Conservation (phyloP, 257 asterid species). For the Oldenlandia corymbosa region DNA sequence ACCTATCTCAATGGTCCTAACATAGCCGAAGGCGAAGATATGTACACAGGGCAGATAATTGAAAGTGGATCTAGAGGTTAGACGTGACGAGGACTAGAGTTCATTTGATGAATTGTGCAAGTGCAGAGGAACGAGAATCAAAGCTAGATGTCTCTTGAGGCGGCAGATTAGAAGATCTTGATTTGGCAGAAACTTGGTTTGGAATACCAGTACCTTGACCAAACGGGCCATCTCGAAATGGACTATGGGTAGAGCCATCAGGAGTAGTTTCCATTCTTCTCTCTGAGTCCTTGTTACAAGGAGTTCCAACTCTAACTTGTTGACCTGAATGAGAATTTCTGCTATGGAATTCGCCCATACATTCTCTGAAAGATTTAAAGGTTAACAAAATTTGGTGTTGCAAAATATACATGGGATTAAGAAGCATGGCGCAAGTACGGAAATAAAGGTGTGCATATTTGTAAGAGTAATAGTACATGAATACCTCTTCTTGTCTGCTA, state of each 20-base stretch:
- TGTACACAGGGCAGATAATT: conserved; percentile 24
- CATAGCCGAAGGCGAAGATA: conserved; percentile 17
- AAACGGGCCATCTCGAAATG: conserved; percentile 21
- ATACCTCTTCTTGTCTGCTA: conserved; percentile 36
- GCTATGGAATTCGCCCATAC: conserved; percentile 34
- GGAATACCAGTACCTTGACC: conserved; percentile 25
- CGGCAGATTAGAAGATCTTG: conserved; percentile 20
- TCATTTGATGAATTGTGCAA: conserved; percentile 16
- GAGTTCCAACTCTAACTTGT: conserved; percentile 19
- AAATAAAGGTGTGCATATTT: not conserved
- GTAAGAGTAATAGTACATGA: not conserved
- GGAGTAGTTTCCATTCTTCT: conserved; percentile 24
- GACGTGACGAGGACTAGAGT: not conserved
- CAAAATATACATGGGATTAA: not conserved
- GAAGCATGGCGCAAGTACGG: not conserved
- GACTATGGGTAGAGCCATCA: conserved; percentile 19
- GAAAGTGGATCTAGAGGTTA: conserved; percentile 7
- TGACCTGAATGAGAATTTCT: conserved; percentile 24
- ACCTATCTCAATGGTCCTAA: conserved; percentile 10
- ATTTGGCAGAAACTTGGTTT: conserved; percentile 23
- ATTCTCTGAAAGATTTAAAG: conserved; percentile 29
- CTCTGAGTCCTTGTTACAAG: conserved; percentile 29
- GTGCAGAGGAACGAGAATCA: conserved; percentile 18
- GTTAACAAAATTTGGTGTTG: not conserved
- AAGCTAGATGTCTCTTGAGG: conserved; percentile 14